These are phyloP conservation scores for Mycena leptocephala DNA, from an alignment of 768 basidiomycete genomes.

Conservation along the genomic window DNA sequence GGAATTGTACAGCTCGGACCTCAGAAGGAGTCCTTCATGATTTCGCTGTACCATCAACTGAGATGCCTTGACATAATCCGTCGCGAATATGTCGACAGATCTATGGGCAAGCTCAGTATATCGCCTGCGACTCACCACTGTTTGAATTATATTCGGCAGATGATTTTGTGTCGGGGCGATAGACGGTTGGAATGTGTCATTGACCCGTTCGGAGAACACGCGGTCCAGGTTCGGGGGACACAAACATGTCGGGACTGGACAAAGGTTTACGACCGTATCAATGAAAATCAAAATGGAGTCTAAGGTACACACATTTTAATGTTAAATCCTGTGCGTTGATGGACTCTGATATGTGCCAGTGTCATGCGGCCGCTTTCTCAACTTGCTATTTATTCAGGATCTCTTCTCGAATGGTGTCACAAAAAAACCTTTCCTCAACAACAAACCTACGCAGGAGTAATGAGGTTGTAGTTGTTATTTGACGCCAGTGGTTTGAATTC, in stretches of 20 bases:
- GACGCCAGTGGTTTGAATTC: too few species aligned
- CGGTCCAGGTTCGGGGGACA: slow-evolving; percentile 17
- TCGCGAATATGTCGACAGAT: slow-evolving; percentile 28
- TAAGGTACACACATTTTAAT: too few species aligned
- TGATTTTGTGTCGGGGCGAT: slow-evolving; percentile 39
- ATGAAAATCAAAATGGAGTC: too few species aligned
- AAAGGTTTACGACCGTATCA: slow-evolving; percentile 19
- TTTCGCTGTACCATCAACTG: slow-evolving; percentile 56
- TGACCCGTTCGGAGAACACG: slow-evolving; percentile 13
- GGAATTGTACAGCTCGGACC: slow-evolving; percentile 43
- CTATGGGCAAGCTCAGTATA: background rate
- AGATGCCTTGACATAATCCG: slow-evolving; percentile 53
- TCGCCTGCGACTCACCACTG: slow-evolving; percentile 33
- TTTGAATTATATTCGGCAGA: slow-evolving; percentile 44
- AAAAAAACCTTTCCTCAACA: too few species aligned
- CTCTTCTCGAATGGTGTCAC: too few species aligned
- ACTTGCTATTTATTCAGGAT: too few species aligned
- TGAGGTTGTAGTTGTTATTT: too few species aligned
- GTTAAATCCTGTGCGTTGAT: too few species aligned
- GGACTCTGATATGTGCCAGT: too few species aligned
- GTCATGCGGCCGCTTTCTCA: too few species aligned
- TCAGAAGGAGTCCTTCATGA: slow-evolving; percentile 46
- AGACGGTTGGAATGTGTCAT: slow-evolving; percentile 31
- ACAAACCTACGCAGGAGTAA: too few species aligned
- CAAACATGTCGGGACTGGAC: slow-evolving; percentile 41